phyloP scores from a whole-genome alignment of 106 monocot genomes.

The Dactylorhiza incarnata region DNA sequence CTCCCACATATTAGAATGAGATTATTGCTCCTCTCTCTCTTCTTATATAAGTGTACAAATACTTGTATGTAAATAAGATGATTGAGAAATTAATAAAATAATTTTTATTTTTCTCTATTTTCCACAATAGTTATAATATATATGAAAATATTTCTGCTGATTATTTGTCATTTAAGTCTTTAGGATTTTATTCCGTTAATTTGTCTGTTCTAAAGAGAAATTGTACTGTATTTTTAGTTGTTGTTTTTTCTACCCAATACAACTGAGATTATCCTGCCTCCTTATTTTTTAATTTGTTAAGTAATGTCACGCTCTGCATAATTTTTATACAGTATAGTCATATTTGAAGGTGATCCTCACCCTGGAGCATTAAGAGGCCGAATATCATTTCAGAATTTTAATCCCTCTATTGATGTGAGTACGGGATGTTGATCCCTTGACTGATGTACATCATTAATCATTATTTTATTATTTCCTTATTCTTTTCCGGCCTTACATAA shows the following conservation, averaged over 20 bases:
- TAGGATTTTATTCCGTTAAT: too few species aligned
- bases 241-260: background rate
- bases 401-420: conserved; percentile 91
- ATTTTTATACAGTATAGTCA: conserved; percentile 59
- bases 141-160: too few species aligned
- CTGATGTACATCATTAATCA: background rate
- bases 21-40: too few species aligned
- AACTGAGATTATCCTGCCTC: background rate
- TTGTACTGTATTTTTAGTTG: too few species aligned
- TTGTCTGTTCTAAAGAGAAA: too few species aligned
- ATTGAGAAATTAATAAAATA: too few species aligned
- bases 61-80: too few species aligned
- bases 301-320: background rate
- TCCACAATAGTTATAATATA: too few species aligned
- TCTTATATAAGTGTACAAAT: too few species aligned
- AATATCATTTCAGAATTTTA: conserved; percentile 93
- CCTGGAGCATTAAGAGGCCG: conserved; percentile 81
- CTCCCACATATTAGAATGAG: too few species aligned
- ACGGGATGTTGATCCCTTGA: background rate
- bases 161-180: too few species aligned
- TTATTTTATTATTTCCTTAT: conserved; percentile 1
- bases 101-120: too few species aligned
- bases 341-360: conserved; percentile 88
- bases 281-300: background rate
- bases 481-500: conserved; percentile 7